Conservation (phyloP, 1,284 basidiomycete species). For the Thelephora terrestris region DNA sequence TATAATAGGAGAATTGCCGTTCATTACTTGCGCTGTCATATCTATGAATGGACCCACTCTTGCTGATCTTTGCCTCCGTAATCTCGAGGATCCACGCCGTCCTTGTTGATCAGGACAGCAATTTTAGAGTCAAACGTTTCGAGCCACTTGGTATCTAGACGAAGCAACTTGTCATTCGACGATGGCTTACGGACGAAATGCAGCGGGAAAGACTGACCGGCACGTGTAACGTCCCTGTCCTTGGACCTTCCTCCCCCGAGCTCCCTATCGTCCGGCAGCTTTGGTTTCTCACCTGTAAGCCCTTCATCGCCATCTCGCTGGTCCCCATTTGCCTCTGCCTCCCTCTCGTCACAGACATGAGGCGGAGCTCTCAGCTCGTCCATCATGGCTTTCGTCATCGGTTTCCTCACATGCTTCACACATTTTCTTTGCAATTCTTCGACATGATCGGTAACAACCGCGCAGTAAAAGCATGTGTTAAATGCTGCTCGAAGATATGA, state of each 20-base stretch:
- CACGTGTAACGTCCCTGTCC: constrained; percentile 11
- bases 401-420: constrained; percentile 79
- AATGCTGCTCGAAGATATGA: constrained; percentile 77
- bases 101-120: constrained; percentile 64
- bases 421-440: constrained; percentile 93
- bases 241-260: neutral
- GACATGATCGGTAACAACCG: constrained; percentile 80
- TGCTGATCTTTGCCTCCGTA: constrained; percentile 85
- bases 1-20: constrained; percentile 22
- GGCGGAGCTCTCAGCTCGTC: constrained; percentile 43
- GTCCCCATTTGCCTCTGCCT: constrained; percentile 26
- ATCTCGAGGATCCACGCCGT: constrained; percentile 71
- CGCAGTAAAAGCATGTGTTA: constrained; percentile 93
- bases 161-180: neutral
- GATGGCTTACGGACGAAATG: too few species aligned
- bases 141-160: constrained; percentile 74
- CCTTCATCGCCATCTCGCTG: constrained; percentile 27
- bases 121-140: constrained; percentile 81
- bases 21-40: neutral
- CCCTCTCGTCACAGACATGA: constrained; percentile 8
- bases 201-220: constrained; percentile 1
- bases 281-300: constrained; percentile 10
- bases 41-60: constrained; percentile 49
- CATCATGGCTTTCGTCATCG: constrained; percentile 44
- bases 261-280: constrained; percentile 21